These are phyloP conservation scores for Mycena alexandri DNA, from an alignment of 768 basidiomycete species.

Conservation along the genomic window DNA sequence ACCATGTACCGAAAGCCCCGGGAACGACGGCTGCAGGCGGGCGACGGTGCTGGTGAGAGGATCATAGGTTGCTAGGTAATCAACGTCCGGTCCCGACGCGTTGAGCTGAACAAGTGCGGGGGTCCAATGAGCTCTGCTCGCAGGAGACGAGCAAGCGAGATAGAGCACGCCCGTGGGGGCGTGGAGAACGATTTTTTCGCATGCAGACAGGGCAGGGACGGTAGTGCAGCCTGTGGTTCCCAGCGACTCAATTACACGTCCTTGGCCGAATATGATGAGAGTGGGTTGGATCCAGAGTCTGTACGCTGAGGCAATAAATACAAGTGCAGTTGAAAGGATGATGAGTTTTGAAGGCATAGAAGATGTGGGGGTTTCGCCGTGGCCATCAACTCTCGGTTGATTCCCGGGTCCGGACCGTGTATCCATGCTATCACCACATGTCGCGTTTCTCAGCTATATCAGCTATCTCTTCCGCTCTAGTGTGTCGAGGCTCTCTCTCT, in stretches of 20 bases:
- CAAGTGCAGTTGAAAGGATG: slow-evolving; percentile 51
- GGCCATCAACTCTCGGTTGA: too few species aligned
- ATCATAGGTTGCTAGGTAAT: slow-evolving; percentile 74
- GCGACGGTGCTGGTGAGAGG: slow-evolving; percentile 58
- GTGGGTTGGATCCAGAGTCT: slow-evolving; percentile 61
- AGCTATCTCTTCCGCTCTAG: slow-evolving; percentile 19
- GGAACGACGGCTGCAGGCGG: slow-evolving; percentile 57
- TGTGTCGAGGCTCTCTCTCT: too few species aligned
- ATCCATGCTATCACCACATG: slow-evolving; percentile 1
- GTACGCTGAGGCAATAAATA: slow-evolving; percentile 60
- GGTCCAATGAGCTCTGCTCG: slow-evolving; percentile 63
- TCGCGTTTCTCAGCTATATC: not conserved
- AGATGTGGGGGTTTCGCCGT: too few species aligned
- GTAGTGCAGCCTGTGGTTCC: slow-evolving; percentile 64
- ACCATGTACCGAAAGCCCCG: slow-evolving; percentile 71
- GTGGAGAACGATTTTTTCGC: slow-evolving; percentile 77
- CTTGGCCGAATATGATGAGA: slow-evolving; percentile 57
- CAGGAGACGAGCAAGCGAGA: slow-evolving; percentile 71
- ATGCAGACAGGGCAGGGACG: slow-evolving; percentile 70
- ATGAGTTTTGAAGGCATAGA: not conserved
- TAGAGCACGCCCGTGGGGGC: slow-evolving; percentile 68
- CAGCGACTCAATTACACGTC: slow-evolving; percentile 57
- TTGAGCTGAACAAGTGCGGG: slow-evolving; percentile 57
- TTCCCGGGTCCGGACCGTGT: too few species aligned
- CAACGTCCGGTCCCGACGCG: slow-evolving; percentile 53